phyloP scores from a whole-genome alignment of 441 rosid species.

The Flueggea neowawraea region DNA sequence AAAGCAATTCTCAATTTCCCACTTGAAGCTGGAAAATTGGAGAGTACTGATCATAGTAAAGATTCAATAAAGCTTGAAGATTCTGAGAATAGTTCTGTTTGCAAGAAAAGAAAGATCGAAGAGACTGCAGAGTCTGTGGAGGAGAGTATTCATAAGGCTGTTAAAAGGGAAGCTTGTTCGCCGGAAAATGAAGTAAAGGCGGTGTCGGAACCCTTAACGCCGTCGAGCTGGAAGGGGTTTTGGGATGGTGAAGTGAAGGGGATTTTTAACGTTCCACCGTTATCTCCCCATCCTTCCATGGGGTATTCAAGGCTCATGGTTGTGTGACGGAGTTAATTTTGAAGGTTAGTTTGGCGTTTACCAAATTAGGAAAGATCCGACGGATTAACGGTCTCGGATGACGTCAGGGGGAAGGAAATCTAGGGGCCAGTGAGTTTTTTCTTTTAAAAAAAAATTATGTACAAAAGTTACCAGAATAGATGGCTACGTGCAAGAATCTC shows the following conservation, averaged over 20 bases:
- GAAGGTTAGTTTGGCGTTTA: background rate
- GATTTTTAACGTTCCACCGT: constrained; percentile 65
- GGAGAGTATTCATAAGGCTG: constrained; percentile 23
- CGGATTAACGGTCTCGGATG: constrained; percentile 8
- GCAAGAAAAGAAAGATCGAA: constrained; percentile 44
- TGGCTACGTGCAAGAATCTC: background rate
- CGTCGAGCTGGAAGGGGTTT: constrained; percentile 76
- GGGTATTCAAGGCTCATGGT: constrained; percentile 29
- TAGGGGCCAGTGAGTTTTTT: background rate
- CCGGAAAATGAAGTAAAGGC: constrained; percentile 12
- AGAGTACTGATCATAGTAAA: background rate
- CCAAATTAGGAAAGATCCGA: constrained; percentile 3
- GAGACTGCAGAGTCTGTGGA: constrained; percentile 2
- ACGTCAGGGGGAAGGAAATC: constrained; percentile 2
- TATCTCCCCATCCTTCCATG: too few relatives aligned
- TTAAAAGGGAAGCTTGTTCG: constrained; percentile 31
- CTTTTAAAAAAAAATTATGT: too few relatives aligned
- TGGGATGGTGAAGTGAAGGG: constrained; percentile 63
- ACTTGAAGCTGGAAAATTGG: background rate
- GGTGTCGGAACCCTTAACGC: constrained; percentile 56
- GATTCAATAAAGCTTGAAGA: constrained; percentile 11
- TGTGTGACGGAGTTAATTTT: constrained; percentile 9
- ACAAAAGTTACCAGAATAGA: background rate
- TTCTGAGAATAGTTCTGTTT: background rate
- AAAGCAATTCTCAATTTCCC: constrained; percentile 64